These are phyloP conservation scores for Colletotrichum acutatum DNA, from an alignment of 2,329 filamentous ascomycete genomes.

Conservation along the genomic window DNA sequence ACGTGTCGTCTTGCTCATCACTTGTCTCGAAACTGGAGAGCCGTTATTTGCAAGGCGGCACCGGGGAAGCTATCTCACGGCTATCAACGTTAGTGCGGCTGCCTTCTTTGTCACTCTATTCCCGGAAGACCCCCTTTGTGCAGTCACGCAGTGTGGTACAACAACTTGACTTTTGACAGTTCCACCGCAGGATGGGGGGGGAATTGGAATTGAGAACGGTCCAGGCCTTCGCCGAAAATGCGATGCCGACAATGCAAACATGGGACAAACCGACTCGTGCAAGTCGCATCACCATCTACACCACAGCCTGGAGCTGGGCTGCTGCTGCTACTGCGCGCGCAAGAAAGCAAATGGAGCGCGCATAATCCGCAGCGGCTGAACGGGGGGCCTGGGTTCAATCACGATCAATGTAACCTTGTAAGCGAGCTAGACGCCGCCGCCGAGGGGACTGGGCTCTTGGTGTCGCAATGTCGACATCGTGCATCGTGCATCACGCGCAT, in stretches of 20 bases:
- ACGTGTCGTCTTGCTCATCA: background rate
- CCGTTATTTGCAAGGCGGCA: background rate
- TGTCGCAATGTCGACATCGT: constrained; percentile 10
- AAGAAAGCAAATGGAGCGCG: background rate
- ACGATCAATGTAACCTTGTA: constrained; percentile 10
- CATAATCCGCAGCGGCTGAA: constrained; percentile 19
- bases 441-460: background rate
- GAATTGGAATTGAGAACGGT: background rate
- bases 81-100: background rate
- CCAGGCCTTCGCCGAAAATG: background rate
- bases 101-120: background rate
- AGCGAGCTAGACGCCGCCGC: constrained; percentile 29
- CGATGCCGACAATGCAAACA: background rate
- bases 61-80: background rate
- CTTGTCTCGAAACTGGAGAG: background rate
- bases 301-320: background rate
- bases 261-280: background rate
- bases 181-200: background rate
- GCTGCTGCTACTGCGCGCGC: background rate
- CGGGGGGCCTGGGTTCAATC: background rate
- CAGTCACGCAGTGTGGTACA: background rate
- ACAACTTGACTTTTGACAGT: background rate
- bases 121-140: background rate
- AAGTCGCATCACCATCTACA: background rate
- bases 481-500: background rate